Conservation (phyloP, 345 rosid genomes). For the Geranium rotundifolium region DNA sequence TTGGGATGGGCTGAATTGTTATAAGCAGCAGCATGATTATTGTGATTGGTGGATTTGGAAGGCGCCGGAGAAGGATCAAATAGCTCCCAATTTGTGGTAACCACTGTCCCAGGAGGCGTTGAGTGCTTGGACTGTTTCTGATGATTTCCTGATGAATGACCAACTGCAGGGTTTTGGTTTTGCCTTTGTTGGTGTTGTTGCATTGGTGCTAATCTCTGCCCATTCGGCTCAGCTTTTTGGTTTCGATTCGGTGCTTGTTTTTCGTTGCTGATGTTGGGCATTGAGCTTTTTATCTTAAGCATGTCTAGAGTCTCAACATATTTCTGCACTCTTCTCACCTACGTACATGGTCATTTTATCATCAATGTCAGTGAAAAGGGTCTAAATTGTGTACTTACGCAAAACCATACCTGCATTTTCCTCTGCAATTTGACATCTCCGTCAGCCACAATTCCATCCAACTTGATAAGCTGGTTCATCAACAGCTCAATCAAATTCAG, state of each 20-base stretch:
- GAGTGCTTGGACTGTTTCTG: slow-evolving; percentile 16
- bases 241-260: slow-evolving; percentile 15
- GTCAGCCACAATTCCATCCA: slow-evolving; percentile 76
- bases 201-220: slow-evolving; percentile 12
- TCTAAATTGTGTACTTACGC: not conserved
- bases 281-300: slow-evolving; percentile 76
- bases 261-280: slow-evolving; percentile 31
- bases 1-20: slow-evolving; percentile 38
- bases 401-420: slow-evolving; percentile 93
- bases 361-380: no score
- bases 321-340: slow-evolving; percentile 93
- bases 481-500: slow-evolving; percentile 54
- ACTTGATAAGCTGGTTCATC: slow-evolving; percentile 87
- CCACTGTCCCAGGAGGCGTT: slow-evolving; percentile 38
- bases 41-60: slow-evolving; percentile 25
- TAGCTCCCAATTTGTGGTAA: slow-evolving; percentile 89
- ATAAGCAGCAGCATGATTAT: slow-evolving; percentile 6
- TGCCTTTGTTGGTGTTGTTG: slow-evolving; percentile 25
- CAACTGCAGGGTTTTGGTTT: slow-evolving; percentile 26
- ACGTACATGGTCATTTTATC: not conserved
- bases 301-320: slow-evolving; percentile 79
- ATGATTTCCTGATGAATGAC: no score
- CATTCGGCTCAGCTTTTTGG: slow-evolving; percentile 32
- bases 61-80: slow-evolving; percentile 45
- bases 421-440: slow-evolving; percentile 92